phyloP scores from a whole-genome alignment of 805 yeast species.

The Yamadazyma sp. region DNA sequence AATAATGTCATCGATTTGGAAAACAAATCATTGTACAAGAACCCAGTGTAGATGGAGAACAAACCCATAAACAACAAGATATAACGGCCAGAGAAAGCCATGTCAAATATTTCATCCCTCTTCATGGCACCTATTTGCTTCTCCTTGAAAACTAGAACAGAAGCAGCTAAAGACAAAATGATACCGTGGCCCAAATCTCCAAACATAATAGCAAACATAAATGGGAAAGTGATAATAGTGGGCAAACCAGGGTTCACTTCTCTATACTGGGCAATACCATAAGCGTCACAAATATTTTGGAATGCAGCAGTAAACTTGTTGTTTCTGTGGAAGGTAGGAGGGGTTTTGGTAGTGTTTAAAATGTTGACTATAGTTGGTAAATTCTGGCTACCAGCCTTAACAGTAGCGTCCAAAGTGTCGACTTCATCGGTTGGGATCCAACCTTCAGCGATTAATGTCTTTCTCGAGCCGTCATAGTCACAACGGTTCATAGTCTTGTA shows the following conservation, averaged over 20 bases:
- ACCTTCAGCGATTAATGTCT: conserved; percentile 90
- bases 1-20: conserved; percentile 89
- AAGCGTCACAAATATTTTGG: conserved; percentile 92
- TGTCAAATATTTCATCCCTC: conserved; percentile 91
- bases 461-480: conserved; percentile 79
- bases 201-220: conserved; percentile 98
- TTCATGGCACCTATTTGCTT: conserved; percentile 62
- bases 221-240: conserved; percentile 93
- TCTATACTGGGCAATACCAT: conserved; percentile 88
- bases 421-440: conserved; percentile 90
- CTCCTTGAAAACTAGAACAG: conserved; percentile 71
- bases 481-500: conserved; percentile 75
- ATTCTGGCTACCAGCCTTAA: conserved; percentile 63
- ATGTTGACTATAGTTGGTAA: conserved; percentile 52
- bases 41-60: conserved; percentile 94
- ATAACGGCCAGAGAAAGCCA: conserved; percentile 94
- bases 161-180: conserved; percentile 72
- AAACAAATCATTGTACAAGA: conserved; percentile 90
- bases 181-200: conserved; percentile 98
- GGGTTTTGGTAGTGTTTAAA: conserved; percentile 76
- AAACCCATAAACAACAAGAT: conserved; percentile 88
- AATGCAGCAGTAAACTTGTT: conserved; percentile 92
- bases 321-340: conserved; percentile 94
- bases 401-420: conserved; percentile 58
- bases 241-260: conserved; percentile 97